These are phyloP conservation scores for Anaeromyces robustus DNA, from an alignment of 192 early-diverging fungal genomes.

Conservation along the genomic window DNA sequence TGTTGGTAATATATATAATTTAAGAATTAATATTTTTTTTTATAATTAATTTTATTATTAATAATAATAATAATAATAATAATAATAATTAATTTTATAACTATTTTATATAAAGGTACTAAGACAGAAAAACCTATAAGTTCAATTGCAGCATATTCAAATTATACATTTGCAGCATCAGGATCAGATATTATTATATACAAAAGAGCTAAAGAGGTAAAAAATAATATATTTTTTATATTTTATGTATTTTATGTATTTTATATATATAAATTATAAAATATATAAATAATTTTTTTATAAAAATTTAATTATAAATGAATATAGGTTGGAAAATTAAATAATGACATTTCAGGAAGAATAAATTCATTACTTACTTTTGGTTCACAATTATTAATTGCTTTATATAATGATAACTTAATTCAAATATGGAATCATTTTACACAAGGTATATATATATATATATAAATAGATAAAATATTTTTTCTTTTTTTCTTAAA, in stretches of 20 bases:
- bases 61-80: background rate
- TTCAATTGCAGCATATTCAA: background rate
- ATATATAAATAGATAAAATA: constrained; percentile 3
- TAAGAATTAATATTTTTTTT: too few species aligned
- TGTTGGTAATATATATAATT: too few species aligned
- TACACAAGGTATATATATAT: constrained; percentile 32
- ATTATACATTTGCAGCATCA: background rate
- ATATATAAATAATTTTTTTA: background rate
- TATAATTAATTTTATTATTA: background rate
- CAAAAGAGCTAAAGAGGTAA: background rate
- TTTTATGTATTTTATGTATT: too few species aligned
- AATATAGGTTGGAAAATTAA: background rate
- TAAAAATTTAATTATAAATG: background rate
- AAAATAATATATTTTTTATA: background rate
- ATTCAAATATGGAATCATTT: constrained; percentile 60
- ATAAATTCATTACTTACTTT: background rate
- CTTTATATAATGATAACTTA: constrained; percentile 56
- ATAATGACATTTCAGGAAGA: background rate
- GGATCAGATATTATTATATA: constrained; percentile 5
- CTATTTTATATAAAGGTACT: background rate
- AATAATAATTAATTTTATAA: background rate
- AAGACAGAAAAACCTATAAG: background rate
- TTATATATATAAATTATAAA: too few species aligned
- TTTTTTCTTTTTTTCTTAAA: background rate
- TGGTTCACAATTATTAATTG: constrained; percentile 13